These are phyloP conservation scores for Leccinum rimulosum DNA, from an alignment of 768 basidiomycete species.

Conservation along the genomic window DNA sequence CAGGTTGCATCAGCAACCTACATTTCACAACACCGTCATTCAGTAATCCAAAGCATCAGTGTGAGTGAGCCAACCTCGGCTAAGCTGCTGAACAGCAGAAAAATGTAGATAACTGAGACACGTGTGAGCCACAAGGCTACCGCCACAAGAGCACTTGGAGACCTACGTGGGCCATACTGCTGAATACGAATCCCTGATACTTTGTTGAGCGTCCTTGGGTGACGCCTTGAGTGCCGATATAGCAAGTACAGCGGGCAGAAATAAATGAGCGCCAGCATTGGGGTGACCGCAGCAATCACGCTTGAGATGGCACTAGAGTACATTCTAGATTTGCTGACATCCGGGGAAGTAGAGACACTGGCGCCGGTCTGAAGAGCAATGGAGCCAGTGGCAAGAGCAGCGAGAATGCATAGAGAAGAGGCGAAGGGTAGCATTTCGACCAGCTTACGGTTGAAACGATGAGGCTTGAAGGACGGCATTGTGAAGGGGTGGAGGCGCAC, in stretches of 20 bases:
- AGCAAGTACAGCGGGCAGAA: constrained; percentile 50
- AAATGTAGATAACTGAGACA: constrained; percentile 46
- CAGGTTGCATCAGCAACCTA: constrained; percentile 56
- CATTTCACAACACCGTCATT: constrained; percentile 4
- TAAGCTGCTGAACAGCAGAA: constrained; percentile 48
- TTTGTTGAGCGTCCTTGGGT: constrained; percentile 51
- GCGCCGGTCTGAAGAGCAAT: constrained; percentile 27
- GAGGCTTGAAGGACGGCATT: constrained; percentile 14
- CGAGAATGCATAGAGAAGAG: constrained; percentile 34
- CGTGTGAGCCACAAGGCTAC: constrained; percentile 21
- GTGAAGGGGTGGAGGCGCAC: constrained; percentile 21
- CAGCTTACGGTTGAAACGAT: constrained; percentile 26
- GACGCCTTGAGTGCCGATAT: constrained; percentile 43
- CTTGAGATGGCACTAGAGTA: constrained; percentile 37
- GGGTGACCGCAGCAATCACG: constrained; percentile 34
- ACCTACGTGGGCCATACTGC: constrained; percentile 53
- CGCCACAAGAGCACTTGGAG: constrained; percentile 5
- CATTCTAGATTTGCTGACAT: constrained; percentile 30
- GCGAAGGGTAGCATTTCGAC: constrained; percentile 38
- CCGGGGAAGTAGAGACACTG: constrained; percentile 14
- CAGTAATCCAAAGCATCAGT: background rate
- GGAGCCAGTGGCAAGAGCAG: constrained; percentile 32
- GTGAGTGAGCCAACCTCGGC: constrained; percentile 37
- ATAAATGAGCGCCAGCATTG: constrained; percentile 43
- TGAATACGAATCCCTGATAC: constrained; percentile 43